These are phyloP conservation scores for Penicillium arizonense DNA, from an alignment of 495 filamentous ascomycete species.

Conservation along the genomic window DNA sequence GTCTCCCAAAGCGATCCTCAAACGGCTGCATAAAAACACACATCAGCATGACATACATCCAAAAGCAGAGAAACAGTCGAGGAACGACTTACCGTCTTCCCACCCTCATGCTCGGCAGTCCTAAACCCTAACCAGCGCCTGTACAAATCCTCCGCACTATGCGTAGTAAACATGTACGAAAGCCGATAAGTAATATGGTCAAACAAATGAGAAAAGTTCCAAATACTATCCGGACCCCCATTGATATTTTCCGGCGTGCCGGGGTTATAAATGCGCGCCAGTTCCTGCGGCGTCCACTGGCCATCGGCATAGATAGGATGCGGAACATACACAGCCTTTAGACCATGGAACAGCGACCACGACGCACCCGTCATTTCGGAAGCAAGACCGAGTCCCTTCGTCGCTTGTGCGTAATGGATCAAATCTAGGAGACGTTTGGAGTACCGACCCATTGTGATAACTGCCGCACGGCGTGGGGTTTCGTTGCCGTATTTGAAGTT, in stretches of 20 bases:
- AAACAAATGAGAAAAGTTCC: slow-evolving; percentile 21
- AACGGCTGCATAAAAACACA: slow-evolving; percentile 3
- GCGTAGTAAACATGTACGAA: slow-evolving; percentile 30
- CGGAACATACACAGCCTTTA: slow-evolving; percentile 49
- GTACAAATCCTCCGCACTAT: slow-evolving; percentile 24
- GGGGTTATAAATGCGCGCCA: slow-evolving; percentile 23
- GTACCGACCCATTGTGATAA: slow-evolving; percentile 64
- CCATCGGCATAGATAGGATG: slow-evolving; percentile 69
- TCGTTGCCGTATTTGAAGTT: slow-evolving; percentile 29
- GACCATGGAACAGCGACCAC: slow-evolving; percentile 63
- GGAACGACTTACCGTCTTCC: slow-evolving; percentile 14
- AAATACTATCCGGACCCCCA: slow-evolving; percentile 20
- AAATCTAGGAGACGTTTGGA: slow-evolving; percentile 50
- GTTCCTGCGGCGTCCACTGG: slow-evolving; percentile 19
- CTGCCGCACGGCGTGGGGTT: slow-evolving; percentile 62
- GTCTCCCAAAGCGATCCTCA: slow-evolving; percentile 19
- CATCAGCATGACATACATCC: background rate
- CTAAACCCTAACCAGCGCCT: slow-evolving; percentile 24
- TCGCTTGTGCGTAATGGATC: slow-evolving; percentile 25
- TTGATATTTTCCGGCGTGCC: slow-evolving; percentile 25
- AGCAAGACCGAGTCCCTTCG: slow-evolving; percentile 53
- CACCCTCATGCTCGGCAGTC: slow-evolving; percentile 22
- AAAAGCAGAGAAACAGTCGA: background rate
- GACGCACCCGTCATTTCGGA: slow-evolving; percentile 71
- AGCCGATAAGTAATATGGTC: slow-evolving; percentile 29